phyloP scores from a whole-genome alignment of 2,329 filamentous ascomycete genomes.

The Colletotrichum incanum region DNA sequence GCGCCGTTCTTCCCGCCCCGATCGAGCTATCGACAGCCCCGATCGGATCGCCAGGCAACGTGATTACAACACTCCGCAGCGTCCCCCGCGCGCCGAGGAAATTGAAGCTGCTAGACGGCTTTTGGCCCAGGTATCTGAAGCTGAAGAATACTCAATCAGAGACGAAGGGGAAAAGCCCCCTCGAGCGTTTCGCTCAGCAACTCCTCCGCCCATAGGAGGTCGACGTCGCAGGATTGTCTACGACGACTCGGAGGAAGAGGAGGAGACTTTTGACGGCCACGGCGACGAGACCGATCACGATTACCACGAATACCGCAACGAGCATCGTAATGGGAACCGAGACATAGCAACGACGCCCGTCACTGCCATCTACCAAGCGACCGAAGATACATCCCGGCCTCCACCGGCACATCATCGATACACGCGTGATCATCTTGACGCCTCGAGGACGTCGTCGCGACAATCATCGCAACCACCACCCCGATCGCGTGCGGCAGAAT shows the following conservation, averaged over 20 bases:
- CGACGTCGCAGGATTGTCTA: conserved; percentile 27
- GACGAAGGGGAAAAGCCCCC: background rate
- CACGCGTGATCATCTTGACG: background rate
- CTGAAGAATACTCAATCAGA: conserved; percentile 5
- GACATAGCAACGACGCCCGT: conserved; percentile 14
- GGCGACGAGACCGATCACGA: background rate
- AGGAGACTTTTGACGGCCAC: background rate
- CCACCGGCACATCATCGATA: conserved; percentile 6
- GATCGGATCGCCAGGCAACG: conserved; percentile 16
- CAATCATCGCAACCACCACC: conserved; percentile 20
- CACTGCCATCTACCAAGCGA: conserved; percentile 11
- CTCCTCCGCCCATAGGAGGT: conserved; percentile 35
- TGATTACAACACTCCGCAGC: conserved; percentile 26
- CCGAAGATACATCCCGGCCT: background rate
- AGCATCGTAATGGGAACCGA: background rate
- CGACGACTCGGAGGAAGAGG: conserved; percentile 33
- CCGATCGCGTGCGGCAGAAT: background rate
- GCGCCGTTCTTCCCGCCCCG: conserved; percentile 25
- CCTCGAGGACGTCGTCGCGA: conserved; percentile 13
- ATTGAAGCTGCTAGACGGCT: conserved; percentile 33
- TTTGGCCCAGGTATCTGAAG: conserved; percentile 26
- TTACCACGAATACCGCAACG: conserved; percentile 17
- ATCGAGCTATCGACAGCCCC: conserved; percentile 14
- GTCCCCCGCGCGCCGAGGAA: conserved; percentile 32
- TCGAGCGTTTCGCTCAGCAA: conserved; percentile 20